Conservation (phyloP, 768 basidiomycete species). For the Phlegmacium glaucopus region DNA sequence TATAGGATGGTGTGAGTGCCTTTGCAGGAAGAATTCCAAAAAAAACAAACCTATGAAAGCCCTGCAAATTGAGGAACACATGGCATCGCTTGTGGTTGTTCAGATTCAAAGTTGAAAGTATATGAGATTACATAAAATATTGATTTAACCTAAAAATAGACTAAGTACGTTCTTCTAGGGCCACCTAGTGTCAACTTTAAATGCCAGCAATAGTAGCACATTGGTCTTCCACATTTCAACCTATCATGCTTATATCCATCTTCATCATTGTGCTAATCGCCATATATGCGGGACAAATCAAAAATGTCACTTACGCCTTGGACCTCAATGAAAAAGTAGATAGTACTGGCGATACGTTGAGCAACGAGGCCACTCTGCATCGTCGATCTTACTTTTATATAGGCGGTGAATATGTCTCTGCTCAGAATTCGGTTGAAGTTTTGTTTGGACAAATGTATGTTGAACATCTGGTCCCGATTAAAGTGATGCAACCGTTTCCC, state of each 20-base stretch:
- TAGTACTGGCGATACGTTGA: background rate
- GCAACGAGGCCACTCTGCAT: constrained; percentile 33
- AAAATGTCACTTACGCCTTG: background rate
- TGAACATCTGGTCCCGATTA: constrained; percentile 43
- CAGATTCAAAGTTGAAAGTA: too few relatives aligned
- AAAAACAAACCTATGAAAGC: constrained; percentile 14
- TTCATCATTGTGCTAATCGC: too few relatives aligned
- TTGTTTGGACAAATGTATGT: constrained; percentile 49
- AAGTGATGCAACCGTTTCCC: constrained; percentile 36
- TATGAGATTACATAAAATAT: too few relatives aligned
- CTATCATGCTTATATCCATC: too few relatives aligned
- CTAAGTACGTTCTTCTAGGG: too few relatives aligned
- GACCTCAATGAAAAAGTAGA: background rate
- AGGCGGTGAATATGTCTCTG: constrained; percentile 36
- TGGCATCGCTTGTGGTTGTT: constrained; percentile 16
- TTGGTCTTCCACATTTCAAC: too few relatives aligned
- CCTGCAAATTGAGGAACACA: constrained; percentile 12
- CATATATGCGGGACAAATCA: background rate
- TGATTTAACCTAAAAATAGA: too few relatives aligned
- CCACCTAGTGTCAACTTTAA: too few relatives aligned
- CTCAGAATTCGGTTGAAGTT: constrained; percentile 33
- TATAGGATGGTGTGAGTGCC: too few relatives aligned
- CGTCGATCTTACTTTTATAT: constrained; percentile 46
- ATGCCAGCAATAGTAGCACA: too few relatives aligned
- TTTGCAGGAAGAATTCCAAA: background rate